Percentiles rank a stretch among this genome's conserved stretches.
Evolutionary conservation across 2,329 filamentous ascomycete species (phyloP).

Genomic region (Tolypocladium ovalisporum): DNA sequence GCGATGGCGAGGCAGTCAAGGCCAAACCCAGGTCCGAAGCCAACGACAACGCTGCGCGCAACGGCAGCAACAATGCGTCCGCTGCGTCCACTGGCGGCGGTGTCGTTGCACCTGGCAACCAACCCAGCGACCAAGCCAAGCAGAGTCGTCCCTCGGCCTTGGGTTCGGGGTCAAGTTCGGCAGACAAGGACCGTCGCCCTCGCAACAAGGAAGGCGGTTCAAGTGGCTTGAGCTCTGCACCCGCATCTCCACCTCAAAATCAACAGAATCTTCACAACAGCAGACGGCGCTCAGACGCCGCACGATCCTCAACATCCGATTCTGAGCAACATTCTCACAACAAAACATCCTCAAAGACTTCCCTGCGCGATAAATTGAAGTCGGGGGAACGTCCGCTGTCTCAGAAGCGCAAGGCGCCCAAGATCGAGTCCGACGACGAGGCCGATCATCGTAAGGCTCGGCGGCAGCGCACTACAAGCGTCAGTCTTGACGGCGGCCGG

Average conservation of each 20-base stretch:
- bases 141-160: conserved; percentile 35
- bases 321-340: conserved; percentile 40
- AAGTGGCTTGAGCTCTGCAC: conserved; percentile 48
- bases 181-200: conserved; percentile 28
- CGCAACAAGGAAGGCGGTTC: conserved; percentile 37
- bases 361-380: conserved; percentile 36
- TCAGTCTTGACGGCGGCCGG: conserved; percentile 23
- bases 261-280: conserved; percentile 17
- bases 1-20: conserved; percentile 29
- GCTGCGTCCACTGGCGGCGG: conserved; percentile 11
- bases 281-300: conserved; percentile 24
- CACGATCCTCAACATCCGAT: conserved; percentile 41
- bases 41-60: conserved; percentile 10
- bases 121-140: conserved; percentile 24
- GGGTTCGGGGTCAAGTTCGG: conserved; percentile 9
- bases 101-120: conserved; percentile 18
- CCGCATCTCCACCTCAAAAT: conserved; percentile 39
- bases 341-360: conserved; percentile 29
- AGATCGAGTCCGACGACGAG: conserved; percentile 48
- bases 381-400: conserved; percentile 34
- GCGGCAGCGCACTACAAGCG: conserved; percentile 39
- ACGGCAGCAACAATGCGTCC: conserved; percentile 22
- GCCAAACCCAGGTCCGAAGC: conserved; percentile 17
- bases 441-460: conserved; percentile 41
- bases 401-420: conserved; percentile 42